Base-by-base conservation (phyloP, 768 basidiomycete genomes). In the Porpolomopsis calyptriformis region DNA sequence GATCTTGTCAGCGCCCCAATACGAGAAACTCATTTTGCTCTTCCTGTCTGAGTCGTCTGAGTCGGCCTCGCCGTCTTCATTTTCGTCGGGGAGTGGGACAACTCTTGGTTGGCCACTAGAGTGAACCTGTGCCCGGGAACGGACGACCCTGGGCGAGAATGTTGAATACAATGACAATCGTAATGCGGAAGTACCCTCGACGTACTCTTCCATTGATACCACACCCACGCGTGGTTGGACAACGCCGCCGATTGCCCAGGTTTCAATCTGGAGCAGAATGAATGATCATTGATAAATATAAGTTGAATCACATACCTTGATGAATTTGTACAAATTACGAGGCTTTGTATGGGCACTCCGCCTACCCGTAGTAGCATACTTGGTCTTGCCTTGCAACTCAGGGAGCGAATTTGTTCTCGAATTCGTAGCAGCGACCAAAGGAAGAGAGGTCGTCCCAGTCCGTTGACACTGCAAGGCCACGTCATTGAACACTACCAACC, bases 401-500 rank as follows among this genome's bases (percentile, higher is more conserved):
- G 88, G 86, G 47, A 87, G 53, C 5, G 86, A 89, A 57, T 73
- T 85, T 9, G 84, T 76, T 46, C 87, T 69, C 23, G 79, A 78
- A 52, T 74, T 80, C 19, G 78, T 74, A 4, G 74, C 71, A 7
- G 83, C 71, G 7, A 80, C 83, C 49, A 91, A 61, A 2, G 88
- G 88, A 40, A 91, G 59, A 6, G 82, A 85, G 0, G 96, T 99
- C 5, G 83, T 83, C 8, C 96, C 94, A 2, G 82, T 85, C 45
- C 88, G 74, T 56, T 92, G 88, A 60, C 93, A 98, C 38, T 91
- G 77, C 29, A 99, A 65, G 4, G 91, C 83, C 38, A 99, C 94
- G 57, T 99, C 96, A 46, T 92, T 93, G 70, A 99, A 97, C 11
- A 82, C 78, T 1, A 99, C 88, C 45, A 93, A 73, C 96, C 96